Conservation (phyloP, 305 asterid genomes). For the Rubia occidens region DNA sequence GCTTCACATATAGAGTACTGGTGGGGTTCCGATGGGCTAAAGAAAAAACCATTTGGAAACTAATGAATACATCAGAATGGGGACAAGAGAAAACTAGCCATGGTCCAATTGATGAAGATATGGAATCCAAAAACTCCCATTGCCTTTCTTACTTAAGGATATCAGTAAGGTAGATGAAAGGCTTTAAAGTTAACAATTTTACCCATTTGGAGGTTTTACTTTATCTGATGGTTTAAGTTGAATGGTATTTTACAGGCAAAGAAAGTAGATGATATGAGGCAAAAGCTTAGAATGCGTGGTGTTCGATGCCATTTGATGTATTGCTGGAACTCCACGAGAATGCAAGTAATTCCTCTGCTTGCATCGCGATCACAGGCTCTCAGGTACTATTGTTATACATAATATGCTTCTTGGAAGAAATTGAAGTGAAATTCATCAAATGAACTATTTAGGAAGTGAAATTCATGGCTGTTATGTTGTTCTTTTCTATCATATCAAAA, state of each 20-base stretch:
- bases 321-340: slow-evolving; percentile 69
- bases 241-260: slow-evolving; percentile 40
- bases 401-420: background rate
- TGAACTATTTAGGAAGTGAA: background rate
- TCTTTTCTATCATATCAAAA: background rate
- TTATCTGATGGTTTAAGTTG: background rate
- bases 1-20: slow-evolving; percentile 70
- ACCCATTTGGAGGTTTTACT: background rate
- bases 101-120: slow-evolving; percentile 43
- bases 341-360: slow-evolving; percentile 76
- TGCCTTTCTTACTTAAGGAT: slow-evolving; percentile 69
- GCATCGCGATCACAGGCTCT: slow-evolving; percentile 92
- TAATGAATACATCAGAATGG: slow-evolving; percentile 41
- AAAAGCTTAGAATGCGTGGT: slow-evolving; percentile 84
- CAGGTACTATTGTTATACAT: slow-evolving; percentile 31
- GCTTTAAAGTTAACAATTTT: background rate
- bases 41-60: slow-evolving; percentile 73
- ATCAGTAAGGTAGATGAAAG: slow-evolving; percentile 34
- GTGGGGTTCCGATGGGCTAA: slow-evolving; percentile 80
- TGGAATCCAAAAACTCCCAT: slow-evolving; percentile 53
- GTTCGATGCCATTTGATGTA: slow-evolving; percentile 83
- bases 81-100: slow-evolving; percentile 26
- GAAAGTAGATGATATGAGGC: slow-evolving; percentile 77
- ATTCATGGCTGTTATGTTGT: background rate
- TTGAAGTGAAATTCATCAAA: background rate